A percentile compares a stretch with the other conserved stretches of the same genome.
Evolutionary conservation across 140 eudicot species (phyloP).

Genomic region (Stevia rebaudiana): DNA sequence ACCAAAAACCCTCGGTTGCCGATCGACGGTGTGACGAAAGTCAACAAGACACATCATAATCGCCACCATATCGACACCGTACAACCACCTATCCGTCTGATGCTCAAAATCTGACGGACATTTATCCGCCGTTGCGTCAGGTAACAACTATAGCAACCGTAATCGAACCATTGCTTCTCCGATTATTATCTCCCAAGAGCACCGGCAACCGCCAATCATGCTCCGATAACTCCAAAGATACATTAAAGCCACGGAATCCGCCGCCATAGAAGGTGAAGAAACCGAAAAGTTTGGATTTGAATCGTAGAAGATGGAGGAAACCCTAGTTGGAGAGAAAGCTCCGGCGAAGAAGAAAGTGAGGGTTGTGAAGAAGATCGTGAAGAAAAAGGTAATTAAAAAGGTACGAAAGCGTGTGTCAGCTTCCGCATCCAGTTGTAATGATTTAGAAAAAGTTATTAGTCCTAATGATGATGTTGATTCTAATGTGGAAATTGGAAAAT

Average conservation of each 20-base stretch:
- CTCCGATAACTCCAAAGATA: background rate
- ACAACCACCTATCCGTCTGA: constrained; percentile 1
- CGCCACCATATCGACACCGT: constrained; percentile 7
- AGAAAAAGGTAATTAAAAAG: constrained; percentile 40
- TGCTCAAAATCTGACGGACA: background rate
- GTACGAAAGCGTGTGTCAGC: constrained; percentile 17
- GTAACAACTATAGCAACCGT: background rate
- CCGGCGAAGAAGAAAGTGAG: constrained; percentile 44
- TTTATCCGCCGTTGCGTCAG: background rate
- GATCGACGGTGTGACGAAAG: constrained; percentile 12
- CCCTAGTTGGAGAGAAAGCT: constrained; percentile 14
- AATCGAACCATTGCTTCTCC: background rate
- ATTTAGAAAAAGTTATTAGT: constrained; percentile 11
- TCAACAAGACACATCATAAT: constrained; percentile 9
- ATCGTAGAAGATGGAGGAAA: constrained; percentile 20
- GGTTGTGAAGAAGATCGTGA: constrained; percentile 57
- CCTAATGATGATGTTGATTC: constrained; percentile 4
- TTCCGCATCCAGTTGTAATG: constrained; percentile 13
- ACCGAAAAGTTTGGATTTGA: background rate
- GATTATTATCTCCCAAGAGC: background rate
- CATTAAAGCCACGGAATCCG: background rate
- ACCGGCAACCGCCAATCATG: background rate
- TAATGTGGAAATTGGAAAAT: constrained; percentile 20
- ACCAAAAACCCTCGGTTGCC: background rate
- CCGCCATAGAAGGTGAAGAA: background rate